Evolutionary conservation across 2,329 filamentous ascomycete species (phyloP), one percentile per base, ranked within the genome.

Genomic region (Fusarium coicis): DNA sequence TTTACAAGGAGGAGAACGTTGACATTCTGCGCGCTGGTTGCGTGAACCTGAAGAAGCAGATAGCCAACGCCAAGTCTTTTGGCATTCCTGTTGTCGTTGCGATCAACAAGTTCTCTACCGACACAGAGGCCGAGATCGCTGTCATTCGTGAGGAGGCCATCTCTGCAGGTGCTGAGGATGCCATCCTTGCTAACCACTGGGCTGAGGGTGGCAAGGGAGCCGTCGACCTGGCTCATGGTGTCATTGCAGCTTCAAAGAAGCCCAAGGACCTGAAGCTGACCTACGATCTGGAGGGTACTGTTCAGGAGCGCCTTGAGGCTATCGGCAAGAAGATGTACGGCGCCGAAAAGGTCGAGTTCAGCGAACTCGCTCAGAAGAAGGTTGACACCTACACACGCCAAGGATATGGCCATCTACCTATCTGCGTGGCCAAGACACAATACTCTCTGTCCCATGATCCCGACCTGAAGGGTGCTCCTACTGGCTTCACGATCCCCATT

Each of bases 351-450:
- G 95, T 98, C 69, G 94, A 97, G 84, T 96, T 99, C 84, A 97
- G 93, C 81, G 95, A 97, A 82, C 88, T 96, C 57, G 96, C 96
- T 0, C 94, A 97, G 86, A 94, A 95, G 86, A 98, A 99, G 90
- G 93, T 98, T 74, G 95, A 98, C 80, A 95, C 92, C 12, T 99
- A 98, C 84, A 95, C 93, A 37, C 90, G 91, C 80, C 96, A 98
- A 83, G 96, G 96, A 50, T 97, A 96, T 78, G 93, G 93, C 28
- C 94, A 97, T 82, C 86, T 99, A 74, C 96, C 96, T 40, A 97
- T 98, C 80, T 99, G 96, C 82, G 90, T 98, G 74, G 96, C 96
- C 71, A 99, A 99, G 91, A 99, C 96, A 19, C 96, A 99, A 83
- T 99, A 99, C 86, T 97, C 94, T 39, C 88, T 99, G 54, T 96